phyloP scores from a whole-genome alignment of 176 grass and related monocot genomes.

The Rhynchospora tenuis region DNA sequence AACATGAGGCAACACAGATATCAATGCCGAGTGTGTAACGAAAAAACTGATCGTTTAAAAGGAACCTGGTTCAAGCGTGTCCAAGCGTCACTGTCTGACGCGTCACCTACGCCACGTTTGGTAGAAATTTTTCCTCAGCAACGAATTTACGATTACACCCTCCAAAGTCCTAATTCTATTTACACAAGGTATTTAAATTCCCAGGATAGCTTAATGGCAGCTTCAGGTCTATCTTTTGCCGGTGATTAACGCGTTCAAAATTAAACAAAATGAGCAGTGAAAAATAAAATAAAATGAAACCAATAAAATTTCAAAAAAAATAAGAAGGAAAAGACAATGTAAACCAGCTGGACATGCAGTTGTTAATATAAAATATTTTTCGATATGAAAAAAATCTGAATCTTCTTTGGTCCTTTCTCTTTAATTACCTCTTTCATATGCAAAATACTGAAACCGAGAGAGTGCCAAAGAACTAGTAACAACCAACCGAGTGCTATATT shows the following conservation, averaged over 20 bases:
- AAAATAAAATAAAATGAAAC: not conserved
- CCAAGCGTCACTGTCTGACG: conserved; percentile 12
- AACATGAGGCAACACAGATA: not conserved
- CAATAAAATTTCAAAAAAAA: not conserved
- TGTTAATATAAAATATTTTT: not conserved
- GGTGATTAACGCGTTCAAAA: not conserved
- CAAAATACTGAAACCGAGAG: not conserved
- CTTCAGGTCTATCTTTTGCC: not conserved
- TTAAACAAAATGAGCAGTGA: not conserved
- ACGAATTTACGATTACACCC: conserved; percentile 2
- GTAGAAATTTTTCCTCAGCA: conserved; percentile 16
- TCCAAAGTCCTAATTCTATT: not conserved
- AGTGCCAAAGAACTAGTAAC: not conserved
- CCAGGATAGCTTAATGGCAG: not conserved
- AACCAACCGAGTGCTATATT: not conserved
- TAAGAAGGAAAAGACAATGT: not conserved
- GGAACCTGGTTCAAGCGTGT: conserved; percentile 8
- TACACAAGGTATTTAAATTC: not conserved
- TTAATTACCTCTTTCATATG: not conserved
- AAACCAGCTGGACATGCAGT: not conserved
- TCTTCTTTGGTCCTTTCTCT: not conserved
- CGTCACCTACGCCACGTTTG: conserved; percentile 8
- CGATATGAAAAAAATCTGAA: not conserved
- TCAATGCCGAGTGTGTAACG: not conserved
- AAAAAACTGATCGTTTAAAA: not conserved